phyloP scores from a whole-genome alignment of 805 yeast species.

The Wickerhamiella sergipiensis region DNA sequence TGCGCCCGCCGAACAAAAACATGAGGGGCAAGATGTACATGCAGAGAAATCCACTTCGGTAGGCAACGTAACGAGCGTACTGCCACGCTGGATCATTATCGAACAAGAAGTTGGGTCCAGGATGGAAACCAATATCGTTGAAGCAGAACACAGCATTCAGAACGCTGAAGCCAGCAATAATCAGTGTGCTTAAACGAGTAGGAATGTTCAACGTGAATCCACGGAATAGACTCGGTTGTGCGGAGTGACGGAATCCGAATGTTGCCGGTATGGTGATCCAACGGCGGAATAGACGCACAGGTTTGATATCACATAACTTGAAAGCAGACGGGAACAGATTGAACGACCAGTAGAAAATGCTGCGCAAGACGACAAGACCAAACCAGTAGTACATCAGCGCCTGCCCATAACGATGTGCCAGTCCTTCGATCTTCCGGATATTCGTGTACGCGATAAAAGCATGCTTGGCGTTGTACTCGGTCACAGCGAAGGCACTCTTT shows the following conservation, averaged over 20 bases:
- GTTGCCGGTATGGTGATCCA: conserved; percentile 20
- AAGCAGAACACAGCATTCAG: conserved; percentile 9
- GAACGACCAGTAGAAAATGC: neutral
- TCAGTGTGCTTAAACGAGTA: conserved; percentile 27
- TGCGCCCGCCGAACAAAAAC: conserved; percentile 53
- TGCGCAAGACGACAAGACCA: neutral
- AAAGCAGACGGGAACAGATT: neutral
- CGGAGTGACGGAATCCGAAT: conserved; percentile 18
- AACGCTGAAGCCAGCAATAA: conserved; percentile 23
- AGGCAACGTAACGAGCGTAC: neutral
- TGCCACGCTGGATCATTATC: neutral
- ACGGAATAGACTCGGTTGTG: conserved; percentile 6
- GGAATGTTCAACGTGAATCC: conserved; percentile 21
- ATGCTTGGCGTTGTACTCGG: neutral
- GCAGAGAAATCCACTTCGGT: conserved; percentile 8
- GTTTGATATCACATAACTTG: neutral
- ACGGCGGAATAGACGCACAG: neutral
- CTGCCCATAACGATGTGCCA: neutral
- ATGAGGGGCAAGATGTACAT: conserved; percentile 33
- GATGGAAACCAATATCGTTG: neutral
- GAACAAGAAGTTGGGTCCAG: neutral
- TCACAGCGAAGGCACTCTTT: neutral
- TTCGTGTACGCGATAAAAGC: neutral
- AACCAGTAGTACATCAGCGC: neutral
- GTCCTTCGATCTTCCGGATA: neutral